Base-by-base conservation (phyloP, 176 grass and related monocot species). In the Ampelocalamus luodianensis region DNA sequence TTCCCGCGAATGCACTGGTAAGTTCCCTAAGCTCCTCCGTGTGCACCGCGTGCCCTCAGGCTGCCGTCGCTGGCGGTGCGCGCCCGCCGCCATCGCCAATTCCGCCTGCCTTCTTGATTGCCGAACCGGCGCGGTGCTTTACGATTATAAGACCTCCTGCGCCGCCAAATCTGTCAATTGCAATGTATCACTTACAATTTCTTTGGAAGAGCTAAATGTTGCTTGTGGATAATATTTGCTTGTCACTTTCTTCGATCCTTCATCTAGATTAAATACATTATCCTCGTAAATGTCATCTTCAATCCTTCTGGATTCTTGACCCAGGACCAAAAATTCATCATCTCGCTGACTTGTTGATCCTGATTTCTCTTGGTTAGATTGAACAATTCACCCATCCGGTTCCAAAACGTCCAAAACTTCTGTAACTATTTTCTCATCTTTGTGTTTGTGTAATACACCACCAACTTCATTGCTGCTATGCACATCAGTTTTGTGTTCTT, bases 231-330 rank as follows among this genome's bases (percentile, higher is more conserved):
- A 39, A 50, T 43, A 79, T 80, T 80, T 74, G 27, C 51, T 83
- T n/a, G 60, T 76, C 67, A 91, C 46, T 38, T 94, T 87, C 77
- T 48, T 74, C 69, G 72, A 76, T 73, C 7, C 70, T 80, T 83
- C 56, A 71, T 87, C 67, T 71, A 65, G 15, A 92, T 72, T 59
- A 74, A 89, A 48, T 75, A 76, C 42, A 67, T 82, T 65, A 77
- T 80, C 79, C 29, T 94, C 65, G 32, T 79, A 59, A 76, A 85
- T 79, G 68, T 34, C 36, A 80, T 74, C 62, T 65, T 82, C 82
- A 29, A 63, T 63, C 85, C 27, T 79, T 71, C 38, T 43, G 22
- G 40, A 76, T 43, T 88, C 64, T 74, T 89, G 58, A 80, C 48
- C 75, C 59, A 22, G 70, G 24, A 43, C 45, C 76, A 38, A 50